A percentile compares a stretch with the other conserved stretches of the same genome.
phyloP scores from a whole-genome alignment of 1,284 basidiomycete species.

The Takashimella koratensis region DNA sequence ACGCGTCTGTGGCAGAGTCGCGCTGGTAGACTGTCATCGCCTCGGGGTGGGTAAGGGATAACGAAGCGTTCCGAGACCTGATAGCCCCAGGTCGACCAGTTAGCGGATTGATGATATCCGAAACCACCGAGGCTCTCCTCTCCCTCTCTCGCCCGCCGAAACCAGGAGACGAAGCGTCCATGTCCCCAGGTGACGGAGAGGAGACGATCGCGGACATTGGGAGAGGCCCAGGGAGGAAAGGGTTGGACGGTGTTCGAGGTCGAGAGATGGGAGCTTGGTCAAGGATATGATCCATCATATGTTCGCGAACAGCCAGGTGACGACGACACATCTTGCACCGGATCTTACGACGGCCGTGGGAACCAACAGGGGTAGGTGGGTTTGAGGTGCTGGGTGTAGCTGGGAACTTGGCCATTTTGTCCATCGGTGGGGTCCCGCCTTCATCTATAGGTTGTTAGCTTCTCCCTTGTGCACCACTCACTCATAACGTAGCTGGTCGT shows the following conservation, averaged over 20 bases:
- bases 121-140: conserved; percentile 16
- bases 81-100: conserved; percentile 36
- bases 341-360: conserved; percentile 53
- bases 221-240: conserved; percentile 18
- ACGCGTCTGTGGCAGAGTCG: not conserved
- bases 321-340: conserved; percentile 88
- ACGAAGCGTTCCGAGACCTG: not conserved
- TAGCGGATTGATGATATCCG: conserved; percentile 44
- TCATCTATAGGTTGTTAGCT: conserved; percentile 52
- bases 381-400: conserved; percentile 61
- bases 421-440: conserved; percentile 59
- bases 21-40: not conserved
- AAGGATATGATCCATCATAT: conserved; percentile 82
- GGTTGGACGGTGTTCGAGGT: conserved; percentile 39
- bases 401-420: conserved; percentile 73
- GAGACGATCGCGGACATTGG: not conserved
- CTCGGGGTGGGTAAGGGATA: not conserved
- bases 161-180: not conserved
- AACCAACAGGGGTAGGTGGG: conserved; percentile 56
- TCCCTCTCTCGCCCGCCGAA: not conserved
- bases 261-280: conserved; percentile 42
- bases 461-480: conserved; percentile 35
- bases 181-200: not conserved
- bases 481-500: conserved; percentile 71
- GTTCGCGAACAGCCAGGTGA: conserved; percentile 79